Evolutionary conservation across 805 yeast species (phyloP).

Genomic region (Wickerhamiella sorbophila): DNA sequence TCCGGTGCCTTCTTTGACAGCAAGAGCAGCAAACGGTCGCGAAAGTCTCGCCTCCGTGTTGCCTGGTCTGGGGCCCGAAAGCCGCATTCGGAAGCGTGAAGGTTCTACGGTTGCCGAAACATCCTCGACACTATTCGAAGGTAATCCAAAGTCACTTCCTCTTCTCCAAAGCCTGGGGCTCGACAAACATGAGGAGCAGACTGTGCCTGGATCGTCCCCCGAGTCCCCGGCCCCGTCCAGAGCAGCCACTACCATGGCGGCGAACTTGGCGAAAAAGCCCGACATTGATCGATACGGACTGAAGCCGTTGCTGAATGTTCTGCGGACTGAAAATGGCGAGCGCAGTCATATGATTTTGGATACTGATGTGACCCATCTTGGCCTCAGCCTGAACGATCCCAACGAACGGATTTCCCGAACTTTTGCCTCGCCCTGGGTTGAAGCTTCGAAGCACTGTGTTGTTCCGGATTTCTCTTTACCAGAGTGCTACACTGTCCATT

Average conservation of each 20-base stretch:
- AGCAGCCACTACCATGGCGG: background rate
- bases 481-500: conserved; percentile 32
- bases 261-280: background rate
- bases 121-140: background rate
- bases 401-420: conserved; percentile 38
- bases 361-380: conserved; percentile 53
- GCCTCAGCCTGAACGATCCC: conserved; percentile 38
- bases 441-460: conserved; percentile 77
- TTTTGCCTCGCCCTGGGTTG: conserved; percentile 90
- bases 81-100: background rate
- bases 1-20: background rate
- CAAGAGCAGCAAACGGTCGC: background rate
- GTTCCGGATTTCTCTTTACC: conserved; percentile 72
- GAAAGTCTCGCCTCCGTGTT: background rate
- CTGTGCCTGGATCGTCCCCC: background rate
- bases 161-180: background rate
- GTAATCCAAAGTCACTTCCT: background rate
- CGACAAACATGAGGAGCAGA: background rate
- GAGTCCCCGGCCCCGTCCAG: background rate
- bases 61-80: background rate
- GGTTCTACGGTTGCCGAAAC: background rate
- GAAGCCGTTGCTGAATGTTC: conserved; percentile 44
- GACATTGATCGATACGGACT: conserved; percentile 56
- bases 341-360: conserved; percentile 59
- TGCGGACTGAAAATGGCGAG: conserved; percentile 49